phyloP scores from a whole-genome alignment of 441 rosid genomes.

The Adansonia madagascariensis region DNA sequence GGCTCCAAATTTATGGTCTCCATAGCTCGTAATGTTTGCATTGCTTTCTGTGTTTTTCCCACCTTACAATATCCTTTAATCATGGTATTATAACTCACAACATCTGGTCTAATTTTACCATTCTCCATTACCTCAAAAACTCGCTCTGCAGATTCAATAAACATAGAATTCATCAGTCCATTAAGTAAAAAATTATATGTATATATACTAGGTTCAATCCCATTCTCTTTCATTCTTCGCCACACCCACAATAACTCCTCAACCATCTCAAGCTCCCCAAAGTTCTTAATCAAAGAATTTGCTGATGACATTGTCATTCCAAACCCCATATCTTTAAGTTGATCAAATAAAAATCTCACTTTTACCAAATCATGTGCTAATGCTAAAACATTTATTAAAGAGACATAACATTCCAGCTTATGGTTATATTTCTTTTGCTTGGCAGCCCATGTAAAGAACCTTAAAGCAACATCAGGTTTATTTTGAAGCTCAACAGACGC shows the following conservation, averaged over 20 bases:
- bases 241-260: slow-evolving; percentile 81
- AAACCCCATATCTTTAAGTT: slow-evolving; percentile 46
- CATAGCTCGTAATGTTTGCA: slow-evolving; percentile 67
- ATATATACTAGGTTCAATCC: slow-evolving; percentile 65
- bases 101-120: slow-evolving; percentile 66
- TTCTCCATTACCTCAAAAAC: slow-evolving; percentile 80
- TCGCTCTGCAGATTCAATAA: slow-evolving; percentile 72
- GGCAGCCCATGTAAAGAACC: slow-evolving; percentile 78
- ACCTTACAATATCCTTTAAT: slow-evolving; percentile 79
- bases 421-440: slow-evolving; percentile 68
- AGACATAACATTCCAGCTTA: slow-evolving; percentile 65
- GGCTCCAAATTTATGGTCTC: slow-evolving; percentile 59
- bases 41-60: slow-evolving; percentile 65
- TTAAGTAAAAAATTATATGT: slow-evolving; percentile 68
- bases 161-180: slow-evolving; percentile 74
- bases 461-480: slow-evolving; percentile 52
- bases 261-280: slow-evolving; percentile 80
- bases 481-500: slow-evolving; percentile 46
- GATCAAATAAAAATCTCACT: slow-evolving; percentile 45
- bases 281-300: slow-evolving; percentile 61
- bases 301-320: slow-evolving; percentile 45
- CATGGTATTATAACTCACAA: slow-evolving; percentile 78
- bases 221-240: slow-evolving; percentile 74
- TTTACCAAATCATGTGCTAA: slow-evolving; percentile 46
- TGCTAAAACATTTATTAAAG: slow-evolving; percentile 62